Base-by-base conservation (phyloP, 352 stramenopile genomes). In the Globisporangium sylvaticum region DNA sequence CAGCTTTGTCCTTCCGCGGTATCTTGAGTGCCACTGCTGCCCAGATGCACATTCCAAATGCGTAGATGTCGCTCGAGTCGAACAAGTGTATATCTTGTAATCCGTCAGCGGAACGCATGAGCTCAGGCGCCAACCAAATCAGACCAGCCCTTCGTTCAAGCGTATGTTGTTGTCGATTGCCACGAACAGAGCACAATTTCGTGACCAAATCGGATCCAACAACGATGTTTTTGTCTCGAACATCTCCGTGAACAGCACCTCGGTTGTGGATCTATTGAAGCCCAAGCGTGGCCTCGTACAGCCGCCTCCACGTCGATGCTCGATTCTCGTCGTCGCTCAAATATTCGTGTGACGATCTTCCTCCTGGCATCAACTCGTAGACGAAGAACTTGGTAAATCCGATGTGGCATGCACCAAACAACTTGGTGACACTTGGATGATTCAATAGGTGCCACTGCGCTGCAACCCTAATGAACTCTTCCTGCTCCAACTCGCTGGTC, bases 21-120 rank as follows among this genome's bases (percentile, higher is more conserved):
- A 69, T 2, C 58, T 61, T 8, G 29, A 9, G n/a, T 27, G 66
- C 24, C 60, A 66, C 2, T 9, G 58, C 58, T 62, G 66, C 58
- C n/a, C 34, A 29, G 20, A 77, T 64, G 48, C 65, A 73, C 62
- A 75, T 69, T 0, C 68, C 72, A 29, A 78, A 71, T 44, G 71
- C 76, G 15, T 71, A 78, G 25, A 78, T 48, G 22, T 80, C 68
- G 10, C 62, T 72, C 12, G 46, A 61, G 15, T 62, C 34, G 10
- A 65, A 6, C 65, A 39, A 8, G 2, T 24, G 15, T 1, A 62
- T 64, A 7, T 68, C 42, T 58, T 20, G 29, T 29, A 73, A 31
- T 3, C 24, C 66, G 8, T 32, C 29, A 5, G 29, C 8, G 29
- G 29, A 3, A 7, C 29, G 29, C 29, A 32, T 32, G 29, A 32